Evolutionary conservation across 2,329 filamentous ascomycete genomes (phyloP).

Genomic region (Fusarium musae): DNA sequence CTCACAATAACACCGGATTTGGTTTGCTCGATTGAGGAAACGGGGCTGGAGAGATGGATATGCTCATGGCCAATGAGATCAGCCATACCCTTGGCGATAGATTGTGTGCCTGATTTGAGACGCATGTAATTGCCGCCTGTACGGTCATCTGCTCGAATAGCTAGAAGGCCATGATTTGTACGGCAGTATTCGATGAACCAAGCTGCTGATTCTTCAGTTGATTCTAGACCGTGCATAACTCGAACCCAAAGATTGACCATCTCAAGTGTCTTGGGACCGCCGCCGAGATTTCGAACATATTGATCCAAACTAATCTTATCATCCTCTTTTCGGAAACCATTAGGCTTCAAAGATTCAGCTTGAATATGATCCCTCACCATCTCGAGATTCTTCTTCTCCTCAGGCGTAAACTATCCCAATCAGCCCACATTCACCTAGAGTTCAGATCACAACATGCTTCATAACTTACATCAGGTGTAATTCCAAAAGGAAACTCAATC

Average conservation of each 20-base stretch:
- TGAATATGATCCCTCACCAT: conserved; percentile 51
- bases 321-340: conserved; percentile 40
- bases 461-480: conserved; percentile 34
- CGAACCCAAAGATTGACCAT: conserved; percentile 53
- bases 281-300: conserved; percentile 49
- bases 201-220: conserved; percentile 50
- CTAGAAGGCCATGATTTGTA: conserved; percentile 48
- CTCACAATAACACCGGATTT: conserved; percentile 27
- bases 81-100: conserved; percentile 44
- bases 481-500: conserved; percentile 35
- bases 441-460: no score
- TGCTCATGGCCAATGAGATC: conserved; percentile 38
- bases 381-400: conserved; percentile 50
- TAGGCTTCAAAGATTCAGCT: conserved; percentile 43
- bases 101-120: conserved; percentile 43
- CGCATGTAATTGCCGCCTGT: conserved; percentile 51
- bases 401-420: conserved; percentile 39
- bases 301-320: conserved; percentile 50
- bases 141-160: conserved; percentile 50
- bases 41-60: conserved; percentile 34
- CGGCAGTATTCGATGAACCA: conserved; percentile 55
- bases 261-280: conserved; percentile 42
- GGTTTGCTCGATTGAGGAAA: conserved; percentile 40
- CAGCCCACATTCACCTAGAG: no score
- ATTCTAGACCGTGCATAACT: conserved; percentile 53